Evolutionary conservation across 2,329 filamentous ascomycete species (phyloP).

Genomic region (Didymella sp.): DNA sequence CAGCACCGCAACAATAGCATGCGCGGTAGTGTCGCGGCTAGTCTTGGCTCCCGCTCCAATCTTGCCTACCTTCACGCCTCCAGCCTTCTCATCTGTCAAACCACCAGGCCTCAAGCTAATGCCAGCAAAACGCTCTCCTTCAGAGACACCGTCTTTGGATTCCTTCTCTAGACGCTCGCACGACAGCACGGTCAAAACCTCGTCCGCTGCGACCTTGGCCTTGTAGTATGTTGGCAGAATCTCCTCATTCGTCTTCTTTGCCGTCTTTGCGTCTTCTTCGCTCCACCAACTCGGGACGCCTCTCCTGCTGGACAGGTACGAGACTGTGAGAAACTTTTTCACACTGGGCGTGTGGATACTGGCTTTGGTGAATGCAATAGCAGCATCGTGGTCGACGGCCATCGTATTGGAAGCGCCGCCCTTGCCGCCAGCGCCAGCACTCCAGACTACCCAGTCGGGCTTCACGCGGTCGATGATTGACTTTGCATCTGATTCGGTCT

Average conservation of each 20-base stretch:
- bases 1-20: constrained; percentile 58
- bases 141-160: constrained; percentile 33
- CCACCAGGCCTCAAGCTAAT: constrained; percentile 61
- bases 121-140: constrained; percentile 53
- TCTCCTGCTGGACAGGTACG: constrained; percentile 60
- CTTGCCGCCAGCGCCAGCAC: constrained; percentile 67
- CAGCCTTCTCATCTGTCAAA: constrained; percentile 57
- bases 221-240: constrained; percentile 60
- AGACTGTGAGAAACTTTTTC: constrained; percentile 63
- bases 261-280: constrained; percentile 55
- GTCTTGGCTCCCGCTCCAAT: constrained; percentile 53
- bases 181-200: constrained; percentile 58
- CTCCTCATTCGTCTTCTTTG: constrained; percentile 57
- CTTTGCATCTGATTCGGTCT: constrained; percentile 66
- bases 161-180: constrained; percentile 42
- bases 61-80: constrained; percentile 58
- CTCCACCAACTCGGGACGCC: constrained; percentile 59
- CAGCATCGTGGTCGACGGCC: constrained; percentile 62
- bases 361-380: constrained; percentile 61
- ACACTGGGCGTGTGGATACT: constrained; percentile 55
- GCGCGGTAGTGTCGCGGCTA: constrained; percentile 60
- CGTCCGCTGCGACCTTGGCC: constrained; percentile 64
- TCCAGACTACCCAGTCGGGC: constrained; percentile 73
- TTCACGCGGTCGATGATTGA: constrained; percentile 67
- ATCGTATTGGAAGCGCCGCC: constrained; percentile 59